Evolutionary conservation across 108 stramenopile genomes (phyloP).

Genomic region (Skeletonema marinoi): DNA sequence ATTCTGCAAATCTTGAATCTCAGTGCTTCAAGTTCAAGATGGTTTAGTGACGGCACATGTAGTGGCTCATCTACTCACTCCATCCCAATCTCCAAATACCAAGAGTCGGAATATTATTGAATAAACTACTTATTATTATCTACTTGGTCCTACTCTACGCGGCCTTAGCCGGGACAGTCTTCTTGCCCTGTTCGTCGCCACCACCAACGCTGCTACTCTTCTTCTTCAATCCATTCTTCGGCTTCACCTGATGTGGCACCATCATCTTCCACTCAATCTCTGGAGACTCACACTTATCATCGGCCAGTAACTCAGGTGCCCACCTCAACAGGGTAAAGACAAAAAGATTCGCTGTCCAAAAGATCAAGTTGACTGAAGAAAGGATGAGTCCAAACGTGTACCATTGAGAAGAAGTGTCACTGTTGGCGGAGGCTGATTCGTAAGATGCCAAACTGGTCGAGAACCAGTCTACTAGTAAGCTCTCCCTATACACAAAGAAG

Average conservation of each 20-base stretch:
- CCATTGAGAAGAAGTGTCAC: background rate
- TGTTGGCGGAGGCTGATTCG: background rate
- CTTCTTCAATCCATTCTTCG: background rate
- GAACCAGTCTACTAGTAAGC: slow-evolving; percentile 10
- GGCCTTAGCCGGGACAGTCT: background rate
- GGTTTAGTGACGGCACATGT: too few species aligned
- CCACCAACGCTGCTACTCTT: background rate
- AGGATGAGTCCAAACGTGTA: background rate
- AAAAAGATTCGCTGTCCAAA: background rate
- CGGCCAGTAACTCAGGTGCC: background rate
- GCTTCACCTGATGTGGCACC: background rate
- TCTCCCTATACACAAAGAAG: slow-evolving; percentile 12
- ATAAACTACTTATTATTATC: too few species aligned
- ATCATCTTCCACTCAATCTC: background rate
- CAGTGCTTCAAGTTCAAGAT: too few species aligned
- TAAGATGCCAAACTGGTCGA: background rate
- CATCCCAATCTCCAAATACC: too few species aligned
- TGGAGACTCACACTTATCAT: slow-evolving; percentile 7
- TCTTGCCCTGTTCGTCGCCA: background rate
- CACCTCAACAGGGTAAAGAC: background rate
- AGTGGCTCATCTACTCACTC: too few species aligned
- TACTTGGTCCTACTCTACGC: background rate
- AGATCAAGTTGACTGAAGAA: background rate
- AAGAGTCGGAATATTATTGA: too few species aligned
- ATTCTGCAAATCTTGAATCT: too few species aligned